Evolutionary conservation across 768 basidiomycete genomes (phyloP), one percentile per base, ranked within the genome.

Genomic region (Rhizopogon roseolus): DNA sequence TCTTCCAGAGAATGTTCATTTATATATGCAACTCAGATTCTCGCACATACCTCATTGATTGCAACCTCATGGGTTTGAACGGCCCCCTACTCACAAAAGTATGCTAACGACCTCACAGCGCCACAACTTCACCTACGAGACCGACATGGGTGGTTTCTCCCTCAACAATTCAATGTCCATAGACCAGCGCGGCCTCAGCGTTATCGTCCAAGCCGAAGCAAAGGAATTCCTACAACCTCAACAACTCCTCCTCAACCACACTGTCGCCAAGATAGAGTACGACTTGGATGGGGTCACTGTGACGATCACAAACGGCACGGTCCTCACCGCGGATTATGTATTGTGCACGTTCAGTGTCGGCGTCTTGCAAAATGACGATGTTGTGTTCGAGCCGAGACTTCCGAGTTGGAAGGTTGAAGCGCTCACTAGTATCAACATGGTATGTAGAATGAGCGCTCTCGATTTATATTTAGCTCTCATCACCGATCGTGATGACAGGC

Each of bases 321-420:
- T 41, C 1, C 60, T 86, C 25, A 69, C 65, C 10, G 82, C 76
- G 16, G 78, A 85, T 49, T 81, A 84, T 62, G 83, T 79, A 3
- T 61, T 88, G 27, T 81, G 79, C 57, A 88, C 86, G 0, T 88
- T 88, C 67, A 86, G 85, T 55, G 64, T 85, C 1, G 86, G 86
- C 0, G 86, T 88, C 5, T 69, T 88, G 51, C 86, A 88, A 67
- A 72, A 84, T 53, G 68, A 75, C 29, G 84, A 86, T 55, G 79
- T 88, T 5, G 54, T 48, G 3, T 88, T 85, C 57, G 61, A 76
- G 40, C 86, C 86, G 1, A 19, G 66, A 6, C 62, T 86, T 17
- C 86, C 85, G 28, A 60, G 69, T 65, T 87, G 77, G 73, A 87
- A 86, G 62, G 53, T 71, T 16, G 85, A 86, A 53, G 85, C 84